Base-by-base conservation (phyloP, 2,329 filamentous ascomycete species). In the Lasiodiplodia gonubiensis region DNA sequence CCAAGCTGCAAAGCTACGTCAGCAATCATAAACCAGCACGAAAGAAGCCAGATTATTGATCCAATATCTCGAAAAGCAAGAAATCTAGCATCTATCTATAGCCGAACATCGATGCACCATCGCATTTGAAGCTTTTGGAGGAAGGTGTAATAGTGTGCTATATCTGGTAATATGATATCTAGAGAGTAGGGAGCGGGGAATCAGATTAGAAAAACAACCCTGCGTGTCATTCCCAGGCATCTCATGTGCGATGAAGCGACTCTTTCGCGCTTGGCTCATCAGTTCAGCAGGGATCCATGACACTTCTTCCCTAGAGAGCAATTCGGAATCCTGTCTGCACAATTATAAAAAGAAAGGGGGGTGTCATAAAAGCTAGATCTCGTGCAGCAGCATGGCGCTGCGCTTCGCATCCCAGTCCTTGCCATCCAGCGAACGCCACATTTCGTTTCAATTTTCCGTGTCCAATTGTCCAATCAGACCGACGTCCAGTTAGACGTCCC, bases 321-420 rank as follows among this genome's bases (percentile, higher is more conserved):
- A 46, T 30, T 46, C 7, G 30, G 10, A 46, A 11, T 11, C 18
- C 21, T 10, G n/a, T 37, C 7, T 25, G 37, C 59, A 51, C 49
- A 49, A 51, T 35, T 12, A 51, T n/a, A 51, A 33, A 61, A 51
- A 6, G 16, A 48, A 51, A 52, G 18, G 30, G 30, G 30, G 30
- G 3, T 4, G 16, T 61, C 57, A 35, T 63, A 18, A 63, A 63
- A 51, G 46, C 42, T 33, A 27, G 51, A 37, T 35, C 51, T 51
- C 59, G 25, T 63, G 16, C 25, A 51, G 42, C 46, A 33, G 46
- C 46, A 48, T 30, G 12, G 21, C 35, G 30, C 27, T 52, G 30
- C 59, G 46, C 42, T 51, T 33, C 27, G 11, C 59, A 37, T 63
- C 21, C 59, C 59, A 51, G 46, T 51, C 59, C 51, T 63, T 49